Percentiles rank a stretch among this genome's conserved stretches.
These are phyloP conservation scores for Vanrija sp. DNA, from an alignment of 1,284 basidiomycete genomes.

Conservation along the genomic window DNA sequence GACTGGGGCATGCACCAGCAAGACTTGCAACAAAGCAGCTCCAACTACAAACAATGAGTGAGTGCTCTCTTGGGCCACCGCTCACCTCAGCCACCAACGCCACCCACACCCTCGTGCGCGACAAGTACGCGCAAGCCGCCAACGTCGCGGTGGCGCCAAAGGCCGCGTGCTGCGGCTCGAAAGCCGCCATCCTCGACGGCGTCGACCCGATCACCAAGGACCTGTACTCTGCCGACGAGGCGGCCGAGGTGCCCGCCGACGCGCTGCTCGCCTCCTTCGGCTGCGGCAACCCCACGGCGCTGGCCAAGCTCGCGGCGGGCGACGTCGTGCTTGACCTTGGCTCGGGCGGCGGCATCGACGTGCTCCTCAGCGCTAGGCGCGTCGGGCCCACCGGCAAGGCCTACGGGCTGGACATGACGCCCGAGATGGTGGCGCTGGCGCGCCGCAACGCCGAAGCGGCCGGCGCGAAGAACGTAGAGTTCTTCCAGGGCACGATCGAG, in stretches of 20 bases:
- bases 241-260: slow-evolving; percentile 12
- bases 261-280: slow-evolving; percentile 19
- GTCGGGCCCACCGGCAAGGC: slow-evolving; percentile 54
- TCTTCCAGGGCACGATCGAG: slow-evolving; percentile 51
- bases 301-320: slow-evolving; percentile 47
- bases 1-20: no score
- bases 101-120: slow-evolving; percentile 11
- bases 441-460: slow-evolving; percentile 52
- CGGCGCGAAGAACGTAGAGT: slow-evolving; percentile 51
- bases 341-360: slow-evolving; percentile 56
- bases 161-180: slow-evolving; percentile 16
- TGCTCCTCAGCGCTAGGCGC: slow-evolving; percentile 55
- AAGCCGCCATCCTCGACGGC: slow-evolving; percentile 4
- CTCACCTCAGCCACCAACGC: neutral
- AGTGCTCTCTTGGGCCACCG: no score
- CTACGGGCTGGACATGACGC: slow-evolving; percentile 56
- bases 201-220: slow-evolving; percentile 18
- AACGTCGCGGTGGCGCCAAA: neutral
- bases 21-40: no score
- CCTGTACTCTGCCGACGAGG: slow-evolving; percentile 14
- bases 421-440: slow-evolving; percentile 18
- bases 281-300: slow-evolving; percentile 20
- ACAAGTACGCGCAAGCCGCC: slow-evolving; percentile 5
- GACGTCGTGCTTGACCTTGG: slow-evolving; percentile 58
- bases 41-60: no score